phyloP scores from a whole-genome alignment of 2,329 filamentous ascomycete genomes.

The Hypoxylon sp. region DNA sequence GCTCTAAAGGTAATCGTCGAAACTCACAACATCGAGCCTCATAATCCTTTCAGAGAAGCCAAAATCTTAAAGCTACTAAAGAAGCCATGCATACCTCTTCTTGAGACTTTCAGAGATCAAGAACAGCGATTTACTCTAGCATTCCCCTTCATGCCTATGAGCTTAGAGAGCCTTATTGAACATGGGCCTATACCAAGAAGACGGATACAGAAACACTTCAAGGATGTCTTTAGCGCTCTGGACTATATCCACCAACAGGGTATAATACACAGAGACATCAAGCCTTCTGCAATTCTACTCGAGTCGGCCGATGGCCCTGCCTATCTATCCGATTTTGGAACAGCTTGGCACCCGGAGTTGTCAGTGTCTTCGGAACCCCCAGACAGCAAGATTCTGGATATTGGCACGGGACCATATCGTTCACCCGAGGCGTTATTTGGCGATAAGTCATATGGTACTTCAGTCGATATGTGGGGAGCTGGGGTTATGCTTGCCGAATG shows the following conservation, averaged over 20 bases:
- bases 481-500: slow-evolving; percentile 88
- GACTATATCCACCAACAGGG: slow-evolving; percentile 77
- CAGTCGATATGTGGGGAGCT: slow-evolving; percentile 90
- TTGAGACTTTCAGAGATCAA: slow-evolving; percentile 81
- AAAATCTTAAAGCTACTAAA: slow-evolving; percentile 76
- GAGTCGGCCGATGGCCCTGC: slow-evolving; percentile 77
- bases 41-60: slow-evolving; percentile 85
- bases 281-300: slow-evolving; percentile 90
- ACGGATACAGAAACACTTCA: slow-evolving; percentile 65
- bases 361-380: slow-evolving; percentile 73
- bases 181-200: slow-evolving; percentile 56
- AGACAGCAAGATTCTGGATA: slow-evolving; percentile 85
- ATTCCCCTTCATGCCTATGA: slow-evolving; percentile 86
- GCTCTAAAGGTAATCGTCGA: slow-evolving; percentile 91
- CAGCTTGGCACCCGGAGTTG: slow-evolving; percentile 80
- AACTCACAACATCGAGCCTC: slow-evolving; percentile 80
- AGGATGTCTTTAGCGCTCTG: slow-evolving; percentile 79
- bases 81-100: slow-evolving; percentile 73
- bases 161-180: slow-evolving; percentile 77
- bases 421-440: slow-evolving; percentile 93
- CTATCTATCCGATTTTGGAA: slow-evolving; percentile 91
- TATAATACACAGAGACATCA: slow-evolving; percentile 94
- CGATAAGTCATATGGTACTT: slow-evolving; percentile 76
- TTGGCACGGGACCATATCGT: slow-evolving; percentile 93
- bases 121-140: slow-evolving; percentile 81